Conservation (phyloP, 495 filamentous ascomycete species). For the Penicillium flavigenum region DNA sequence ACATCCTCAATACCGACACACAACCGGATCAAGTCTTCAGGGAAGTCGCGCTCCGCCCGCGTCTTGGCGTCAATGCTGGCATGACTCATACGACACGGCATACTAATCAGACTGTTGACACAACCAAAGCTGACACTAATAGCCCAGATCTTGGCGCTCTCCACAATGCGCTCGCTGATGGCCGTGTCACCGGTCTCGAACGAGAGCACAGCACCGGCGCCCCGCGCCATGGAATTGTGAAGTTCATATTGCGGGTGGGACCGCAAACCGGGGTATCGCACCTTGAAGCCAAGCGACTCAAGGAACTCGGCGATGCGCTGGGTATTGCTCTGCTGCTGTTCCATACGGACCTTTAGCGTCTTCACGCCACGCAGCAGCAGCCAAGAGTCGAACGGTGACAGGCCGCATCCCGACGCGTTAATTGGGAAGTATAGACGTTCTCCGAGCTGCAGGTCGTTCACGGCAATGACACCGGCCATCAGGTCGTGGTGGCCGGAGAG, state of each 20-base stretch:
- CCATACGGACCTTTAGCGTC: constrained; percentile 95
- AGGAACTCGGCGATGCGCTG: constrained; percentile 89
- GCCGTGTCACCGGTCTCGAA: constrained; percentile 89
- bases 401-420: constrained; percentile 89
- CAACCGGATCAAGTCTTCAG: constrained; percentile 91
- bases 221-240: constrained; percentile 91
- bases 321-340: constrained; percentile 92
- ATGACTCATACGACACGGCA: constrained; percentile 99
- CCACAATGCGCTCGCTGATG: constrained; percentile 88
- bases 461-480: constrained; percentile 94
- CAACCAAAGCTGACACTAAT: constrained; percentile 97
- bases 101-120: constrained; percentile 97
- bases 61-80: constrained; percentile 97
- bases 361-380: constrained; percentile 92
- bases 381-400: constrained; percentile 94
- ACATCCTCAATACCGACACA: constrained; percentile 97
- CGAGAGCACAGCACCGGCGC: constrained; percentile 87
- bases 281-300: constrained; percentile 86
- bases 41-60: constrained; percentile 81
- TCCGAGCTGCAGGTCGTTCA: constrained; percentile 75
- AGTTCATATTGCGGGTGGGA: constrained; percentile 96
- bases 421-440: constrained; percentile 95
- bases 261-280: constrained; percentile 88
- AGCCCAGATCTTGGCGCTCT: constrained; percentile 85
- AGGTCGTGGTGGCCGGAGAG: constrained; percentile 97